phyloP scores from a whole-genome alignment of 768 basidiomycete genomes.

The Phylloporus sp. region DNA sequence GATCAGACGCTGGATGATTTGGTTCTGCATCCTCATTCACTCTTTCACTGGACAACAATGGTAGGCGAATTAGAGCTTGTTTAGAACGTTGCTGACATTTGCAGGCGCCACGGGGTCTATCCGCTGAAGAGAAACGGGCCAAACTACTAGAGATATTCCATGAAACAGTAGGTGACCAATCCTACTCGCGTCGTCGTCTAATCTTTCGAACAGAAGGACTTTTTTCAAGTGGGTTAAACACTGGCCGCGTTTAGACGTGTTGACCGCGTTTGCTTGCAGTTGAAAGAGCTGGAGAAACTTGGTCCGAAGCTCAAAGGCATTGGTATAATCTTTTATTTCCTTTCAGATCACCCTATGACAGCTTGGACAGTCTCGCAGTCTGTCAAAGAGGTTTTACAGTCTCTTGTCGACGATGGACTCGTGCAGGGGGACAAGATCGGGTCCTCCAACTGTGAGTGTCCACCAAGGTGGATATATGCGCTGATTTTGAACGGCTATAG shows the following conservation, averaged over 20 bases:
- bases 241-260: background rate
- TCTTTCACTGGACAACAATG: constrained; percentile 13
- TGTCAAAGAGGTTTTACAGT: constrained; percentile 88
- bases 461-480: constrained; percentile 20
- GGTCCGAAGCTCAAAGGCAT: constrained; percentile 90
- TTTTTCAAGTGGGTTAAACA: constrained; percentile 53
- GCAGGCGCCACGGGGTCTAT: constrained; percentile 79
- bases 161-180: constrained; percentile 56
- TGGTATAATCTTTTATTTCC: constrained; percentile 42
- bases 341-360: background rate
- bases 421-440: constrained; percentile 92
- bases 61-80: constrained; percentile 7
- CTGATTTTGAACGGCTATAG: constrained; percentile 36
- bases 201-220: constrained; percentile 60
- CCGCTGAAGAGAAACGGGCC: constrained; percentile 84
- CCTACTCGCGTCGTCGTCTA: background rate
- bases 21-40: background rate
- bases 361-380: constrained; percentile 68
- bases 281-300: constrained; percentile 91
- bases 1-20: constrained; percentile 6
- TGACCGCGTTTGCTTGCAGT: constrained; percentile 33
- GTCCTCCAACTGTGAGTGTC: constrained; percentile 79
- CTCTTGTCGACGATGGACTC: constrained; percentile 80
- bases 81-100: background rate
- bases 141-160: constrained; percentile 92